Evolutionary conservation across 768 basidiomycete species (phyloP).

Genomic region (Cyathus striatus): DNA sequence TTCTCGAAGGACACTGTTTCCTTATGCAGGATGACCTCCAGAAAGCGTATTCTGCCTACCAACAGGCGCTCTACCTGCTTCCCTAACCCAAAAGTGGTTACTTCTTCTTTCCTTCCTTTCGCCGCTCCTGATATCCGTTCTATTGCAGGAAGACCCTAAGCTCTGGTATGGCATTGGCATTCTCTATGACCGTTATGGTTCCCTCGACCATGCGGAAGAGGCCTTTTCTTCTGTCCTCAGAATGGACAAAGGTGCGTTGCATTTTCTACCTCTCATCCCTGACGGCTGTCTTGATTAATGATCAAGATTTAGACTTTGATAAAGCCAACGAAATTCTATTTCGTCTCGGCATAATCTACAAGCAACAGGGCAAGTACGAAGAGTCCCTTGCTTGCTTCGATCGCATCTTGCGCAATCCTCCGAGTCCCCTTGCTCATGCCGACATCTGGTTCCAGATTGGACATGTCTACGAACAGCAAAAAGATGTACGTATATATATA

Average conservation of each 20-base stretch:
- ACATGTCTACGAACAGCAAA: conserved; percentile 96
- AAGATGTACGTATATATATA: conserved; percentile 61
- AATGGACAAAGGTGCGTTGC: conserved; percentile 88
- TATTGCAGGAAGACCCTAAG: conserved; percentile 82
- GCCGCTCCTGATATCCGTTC: conserved; percentile 6
- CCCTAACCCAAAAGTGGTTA: conserved; percentile 92
- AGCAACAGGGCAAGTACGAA: conserved; percentile 93
- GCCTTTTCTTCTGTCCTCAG: conserved; percentile 93
- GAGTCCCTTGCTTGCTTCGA: conserved; percentile 92
- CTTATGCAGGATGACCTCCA: conserved; percentile 99
- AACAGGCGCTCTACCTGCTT: conserved; percentile 93
- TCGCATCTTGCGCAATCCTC: conserved; percentile 93
- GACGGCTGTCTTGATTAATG: conserved; percentile 18
- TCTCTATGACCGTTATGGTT: conserved; percentile 97
- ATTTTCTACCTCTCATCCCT: conserved; percentile 8
- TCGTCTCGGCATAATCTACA: conserved; percentile 97
- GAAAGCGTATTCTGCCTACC: conserved; percentile 97
- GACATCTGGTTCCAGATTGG: conserved; percentile 99
- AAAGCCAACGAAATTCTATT: conserved; percentile 99
- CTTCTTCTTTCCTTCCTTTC: conserved; percentile 11
- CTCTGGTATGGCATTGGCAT: conserved; percentile 99
- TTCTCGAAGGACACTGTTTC: conserved; percentile 80
- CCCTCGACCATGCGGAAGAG: conserved; percentile 97
- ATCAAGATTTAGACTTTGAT: conserved; percentile 77
- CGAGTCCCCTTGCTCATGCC: conserved; percentile 90